Percentiles rank a stretch among this genome's conserved stretches.
These are phyloP conservation scores for Telopea speciosissima DNA, from an alignment of 177 flowering plant genomes.

Conservation along the genomic window DNA sequence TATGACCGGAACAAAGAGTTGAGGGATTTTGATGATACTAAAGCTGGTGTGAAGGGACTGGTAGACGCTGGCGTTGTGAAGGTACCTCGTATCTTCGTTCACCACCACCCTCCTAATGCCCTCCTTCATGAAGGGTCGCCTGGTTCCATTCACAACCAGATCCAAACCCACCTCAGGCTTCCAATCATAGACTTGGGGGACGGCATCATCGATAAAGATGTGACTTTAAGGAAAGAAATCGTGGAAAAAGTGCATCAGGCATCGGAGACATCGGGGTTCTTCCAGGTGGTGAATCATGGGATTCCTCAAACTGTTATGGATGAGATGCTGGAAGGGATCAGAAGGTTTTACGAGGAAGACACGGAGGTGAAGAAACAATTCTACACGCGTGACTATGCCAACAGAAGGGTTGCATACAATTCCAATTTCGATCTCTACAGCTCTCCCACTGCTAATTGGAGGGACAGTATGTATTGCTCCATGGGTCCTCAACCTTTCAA, in stretches of 20 bases:
- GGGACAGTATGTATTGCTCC: slow-evolving; percentile 25
- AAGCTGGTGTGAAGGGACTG: slow-evolving; percentile 25
- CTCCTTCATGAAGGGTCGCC: too few relatives aligned
- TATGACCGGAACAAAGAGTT: slow-evolving; percentile 19
- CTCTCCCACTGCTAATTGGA: slow-evolving; percentile 31
- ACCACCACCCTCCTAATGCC: background rate
- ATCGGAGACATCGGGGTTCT: slow-evolving; percentile 29
- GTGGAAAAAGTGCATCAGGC: slow-evolving; percentile 21
- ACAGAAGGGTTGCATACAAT: slow-evolving; percentile 10
- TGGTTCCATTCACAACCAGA: background rate
- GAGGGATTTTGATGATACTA: slow-evolving; percentile 21
- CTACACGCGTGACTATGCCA: slow-evolving; percentile 20
- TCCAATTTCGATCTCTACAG: slow-evolving; percentile 25
- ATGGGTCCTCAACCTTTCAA: slow-evolving; percentile 1
- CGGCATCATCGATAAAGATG: background rate
- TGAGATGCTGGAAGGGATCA: slow-evolving; percentile 21
- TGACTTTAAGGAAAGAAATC: background rate
- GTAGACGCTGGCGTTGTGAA: slow-evolving; percentile 17
- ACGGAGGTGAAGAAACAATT: slow-evolving; percentile 20
- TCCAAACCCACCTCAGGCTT: background rate
- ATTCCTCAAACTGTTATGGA: slow-evolving; percentile 22
- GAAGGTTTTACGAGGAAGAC: slow-evolving; percentile 28
- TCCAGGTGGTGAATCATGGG: slow-evolving; percentile 37
- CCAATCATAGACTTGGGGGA: slow-evolving; percentile 25
- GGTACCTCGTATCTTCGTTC: slow-evolving; percentile 21